These are phyloP conservation scores for Pichia kluyveri DNA, from an alignment of 805 yeast genomes.

Conservation along the genomic window DNA sequence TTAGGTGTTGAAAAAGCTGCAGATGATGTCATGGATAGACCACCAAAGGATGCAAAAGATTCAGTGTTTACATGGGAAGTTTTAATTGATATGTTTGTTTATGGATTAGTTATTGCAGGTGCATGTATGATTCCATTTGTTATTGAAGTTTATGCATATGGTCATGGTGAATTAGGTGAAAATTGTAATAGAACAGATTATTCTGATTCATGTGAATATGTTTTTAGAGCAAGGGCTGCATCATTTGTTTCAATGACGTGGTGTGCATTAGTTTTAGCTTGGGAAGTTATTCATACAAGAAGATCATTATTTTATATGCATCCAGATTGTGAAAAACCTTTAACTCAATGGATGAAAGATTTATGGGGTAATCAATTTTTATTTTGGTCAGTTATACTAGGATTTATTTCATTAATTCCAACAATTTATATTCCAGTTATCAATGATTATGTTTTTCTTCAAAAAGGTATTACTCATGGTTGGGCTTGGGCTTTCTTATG, in stretches of 20 bases:
- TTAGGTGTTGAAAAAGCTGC: slow-evolving; percentile 60
- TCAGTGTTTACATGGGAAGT: slow-evolving; percentile 61
- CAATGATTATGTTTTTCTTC: slow-evolving; percentile 66
- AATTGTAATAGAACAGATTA: slow-evolving; percentile 45
- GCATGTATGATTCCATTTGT: slow-evolving; percentile 62
- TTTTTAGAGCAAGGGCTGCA: slow-evolving; percentile 67
- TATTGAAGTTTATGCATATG: slow-evolving; percentile 57
- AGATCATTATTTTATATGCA: slow-evolving; percentile 65
- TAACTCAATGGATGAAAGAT: slow-evolving; percentile 51
- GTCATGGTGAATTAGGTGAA: slow-evolving; percentile 55
- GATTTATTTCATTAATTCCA: slow-evolving; percentile 67
- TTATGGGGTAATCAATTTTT: slow-evolving; percentile 68
- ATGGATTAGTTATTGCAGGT: slow-evolving; percentile 67
- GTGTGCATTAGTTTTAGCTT: slow-evolving; percentile 73
- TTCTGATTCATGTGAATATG: slow-evolving; percentile 44
- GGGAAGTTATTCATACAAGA: slow-evolving; percentile 74
- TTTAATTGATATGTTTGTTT: slow-evolving; percentile 57
- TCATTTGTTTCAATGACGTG: slow-evolving; percentile 80
- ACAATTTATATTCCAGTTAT: slow-evolving; percentile 85
- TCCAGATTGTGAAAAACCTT: slow-evolving; percentile 53
- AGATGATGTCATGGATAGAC: slow-evolving; percentile 52
- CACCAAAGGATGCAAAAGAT: slow-evolving; percentile 49
- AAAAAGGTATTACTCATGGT: slow-evolving; percentile 62
- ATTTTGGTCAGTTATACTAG: slow-evolving; percentile 73
- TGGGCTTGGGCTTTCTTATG: slow-evolving; percentile 71